Conservation (phyloP, 2,329 filamentous ascomycete species). For the Xylariaceae sp. region DNA sequence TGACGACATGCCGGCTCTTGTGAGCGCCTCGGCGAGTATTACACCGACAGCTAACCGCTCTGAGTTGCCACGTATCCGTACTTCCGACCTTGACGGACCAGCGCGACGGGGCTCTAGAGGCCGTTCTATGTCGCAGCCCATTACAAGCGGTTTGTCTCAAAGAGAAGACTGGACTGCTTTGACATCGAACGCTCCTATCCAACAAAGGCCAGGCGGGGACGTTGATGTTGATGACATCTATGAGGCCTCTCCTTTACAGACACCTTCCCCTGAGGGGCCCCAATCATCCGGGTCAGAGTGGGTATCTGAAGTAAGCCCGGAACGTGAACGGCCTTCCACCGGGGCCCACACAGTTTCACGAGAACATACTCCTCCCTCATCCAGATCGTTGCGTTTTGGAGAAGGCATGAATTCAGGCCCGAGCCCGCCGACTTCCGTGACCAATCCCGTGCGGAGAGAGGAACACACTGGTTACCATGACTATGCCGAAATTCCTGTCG, state of each 20-base stretch:
- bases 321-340: conserved; percentile 23
- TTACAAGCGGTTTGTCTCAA: conserved; percentile 9
- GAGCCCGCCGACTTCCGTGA: conserved; percentile 12
- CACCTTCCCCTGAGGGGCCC: conserved; percentile 23
- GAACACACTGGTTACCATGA: neutral
- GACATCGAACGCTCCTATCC: neutral
- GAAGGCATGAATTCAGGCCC: conserved; percentile 18
- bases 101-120: conserved; percentile 21
- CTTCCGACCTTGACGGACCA: conserved; percentile 19
- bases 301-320: conserved; percentile 23
- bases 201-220: conserved; percentile 2
- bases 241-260: conserved; percentile 27
- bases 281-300: conserved; percentile 23
- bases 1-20: conserved; percentile 11
- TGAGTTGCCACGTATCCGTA: conserved; percentile 29
- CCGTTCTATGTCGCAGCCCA: conserved; percentile 13
- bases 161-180: neutral
- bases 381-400: conserved; percentile 17
- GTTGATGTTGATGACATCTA: conserved; percentile 27
- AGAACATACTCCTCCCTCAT: conserved; percentile 23
- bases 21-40: conserved; percentile 3
- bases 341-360: conserved; percentile 22
- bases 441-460: conserved; percentile 10
- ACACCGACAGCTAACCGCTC: conserved; percentile 20
- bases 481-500: conserved; percentile 13